Evolutionary conservation across 768 basidiomycete species (phyloP).

Genomic region (Mycena capillaripes): DNA sequence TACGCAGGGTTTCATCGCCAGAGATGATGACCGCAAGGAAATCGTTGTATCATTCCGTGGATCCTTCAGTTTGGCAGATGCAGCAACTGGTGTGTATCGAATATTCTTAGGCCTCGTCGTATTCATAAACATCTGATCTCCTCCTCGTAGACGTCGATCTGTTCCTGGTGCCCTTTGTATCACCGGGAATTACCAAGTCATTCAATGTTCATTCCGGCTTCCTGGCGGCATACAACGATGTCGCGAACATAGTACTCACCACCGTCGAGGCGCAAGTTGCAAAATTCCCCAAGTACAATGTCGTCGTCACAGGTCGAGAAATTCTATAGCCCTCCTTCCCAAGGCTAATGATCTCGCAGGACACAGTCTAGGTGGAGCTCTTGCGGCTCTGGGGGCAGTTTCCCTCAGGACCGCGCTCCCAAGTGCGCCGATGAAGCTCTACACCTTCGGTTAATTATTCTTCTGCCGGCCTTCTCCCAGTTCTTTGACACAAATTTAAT

Average conservation of each 20-base stretch:
- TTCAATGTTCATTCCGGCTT: slow-evolving; percentile 24
- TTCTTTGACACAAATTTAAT: not conserved
- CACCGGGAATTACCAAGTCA: slow-evolving; percentile 40
- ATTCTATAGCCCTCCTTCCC: not conserved
- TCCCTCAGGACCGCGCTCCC: not conserved
- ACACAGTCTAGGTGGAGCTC: slow-evolving; percentile 4
- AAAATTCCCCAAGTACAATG: slow-evolving; percentile 1
- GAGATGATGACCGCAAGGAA: slow-evolving; percentile 54
- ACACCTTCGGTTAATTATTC: slow-evolving; percentile 10
- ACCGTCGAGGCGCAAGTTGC: not conserved
- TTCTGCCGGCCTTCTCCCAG: not conserved
- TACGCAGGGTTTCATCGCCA: slow-evolving; percentile 53
- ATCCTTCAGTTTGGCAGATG: slow-evolving; percentile 47
- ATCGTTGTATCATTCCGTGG: slow-evolving; percentile 57
- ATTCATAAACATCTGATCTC: slow-evolving; percentile 24
- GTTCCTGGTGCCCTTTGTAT: slow-evolving; percentile 46
- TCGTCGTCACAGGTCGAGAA: slow-evolving; percentile 8
- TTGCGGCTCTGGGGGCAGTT: not conserved
- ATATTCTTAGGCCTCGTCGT: not conserved
- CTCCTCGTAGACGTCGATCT: slow-evolving; percentile 41
- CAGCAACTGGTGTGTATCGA: slow-evolving; percentile 43
- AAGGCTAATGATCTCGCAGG: not conserved
- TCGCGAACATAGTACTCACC: not conserved
- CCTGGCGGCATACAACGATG: slow-evolving; percentile 17
- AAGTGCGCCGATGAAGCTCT: not conserved